Conservation (phyloP, 495 filamentous ascomycete genomes). For the Aspergillus sclerotioniger region DNA sequence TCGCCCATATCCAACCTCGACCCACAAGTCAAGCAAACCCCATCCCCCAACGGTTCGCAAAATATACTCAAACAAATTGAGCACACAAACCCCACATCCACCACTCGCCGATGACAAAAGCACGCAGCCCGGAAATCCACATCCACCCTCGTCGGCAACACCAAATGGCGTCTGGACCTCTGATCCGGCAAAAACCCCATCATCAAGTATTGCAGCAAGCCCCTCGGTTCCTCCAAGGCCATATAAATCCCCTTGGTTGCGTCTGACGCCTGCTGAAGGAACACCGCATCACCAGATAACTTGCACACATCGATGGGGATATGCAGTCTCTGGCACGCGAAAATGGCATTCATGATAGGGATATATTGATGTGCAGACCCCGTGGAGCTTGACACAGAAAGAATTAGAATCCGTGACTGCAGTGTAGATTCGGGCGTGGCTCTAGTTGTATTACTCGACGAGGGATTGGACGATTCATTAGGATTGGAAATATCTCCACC, state of each 20-base stretch:
- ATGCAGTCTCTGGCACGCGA: constrained; percentile 78
- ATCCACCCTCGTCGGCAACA: constrained; percentile 75
- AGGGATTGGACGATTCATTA: not conserved
- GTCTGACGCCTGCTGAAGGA: constrained; percentile 90
- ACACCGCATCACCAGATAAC: constrained; percentile 81
- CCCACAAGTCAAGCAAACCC: constrained; percentile 86
- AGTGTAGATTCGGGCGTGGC: constrained; percentile 43
- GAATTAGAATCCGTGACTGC: constrained; percentile 83
- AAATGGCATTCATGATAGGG: constrained; percentile 95
- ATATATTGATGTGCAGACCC: constrained; percentile 90
- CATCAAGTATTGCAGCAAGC: constrained; percentile 88
- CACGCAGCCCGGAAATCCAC: constrained; percentile 97
- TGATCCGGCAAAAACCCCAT: constrained; percentile 86
- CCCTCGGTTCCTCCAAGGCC: constrained; percentile 60
- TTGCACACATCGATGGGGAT: constrained; percentile 91
- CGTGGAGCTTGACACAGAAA: constrained; percentile 78
- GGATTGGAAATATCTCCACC: constrained; percentile 34
- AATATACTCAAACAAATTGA: constrained; percentile 91
- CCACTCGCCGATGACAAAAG: constrained; percentile 89
- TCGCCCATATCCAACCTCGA: constrained; percentile 74
- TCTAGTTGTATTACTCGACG: not conserved
- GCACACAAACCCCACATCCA: constrained; percentile 93
- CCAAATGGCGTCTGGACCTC: constrained; percentile 59
- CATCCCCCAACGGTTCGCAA: constrained; percentile 61
- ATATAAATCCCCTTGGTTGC: constrained; percentile 89